These are phyloP conservation scores for Aspergillus quadrilineatus DNA, from an alignment of 2,329 filamentous ascomycete species.

Conservation along the genomic window DNA sequence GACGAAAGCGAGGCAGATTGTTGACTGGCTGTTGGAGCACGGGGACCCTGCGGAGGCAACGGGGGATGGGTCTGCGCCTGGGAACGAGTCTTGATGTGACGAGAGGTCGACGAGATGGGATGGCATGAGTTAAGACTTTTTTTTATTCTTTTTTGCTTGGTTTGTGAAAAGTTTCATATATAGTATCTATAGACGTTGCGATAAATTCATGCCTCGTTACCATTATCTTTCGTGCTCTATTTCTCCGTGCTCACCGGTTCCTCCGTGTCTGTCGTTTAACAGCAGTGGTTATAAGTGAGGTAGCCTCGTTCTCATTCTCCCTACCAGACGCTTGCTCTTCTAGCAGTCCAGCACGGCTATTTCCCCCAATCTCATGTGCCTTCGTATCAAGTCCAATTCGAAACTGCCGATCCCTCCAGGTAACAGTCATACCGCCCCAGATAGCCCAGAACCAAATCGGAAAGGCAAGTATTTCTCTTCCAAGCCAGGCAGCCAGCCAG, in stretches of 20 bases:
- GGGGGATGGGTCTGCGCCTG: slow-evolving; percentile 21
- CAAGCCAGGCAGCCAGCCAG: slow-evolving; percentile 82
- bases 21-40: slow-evolving; percentile 43
- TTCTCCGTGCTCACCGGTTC: slow-evolving; percentile 14
- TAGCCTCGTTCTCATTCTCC: background rate
- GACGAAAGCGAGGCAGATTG: slow-evolving; percentile 40
- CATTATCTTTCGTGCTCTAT: background rate
- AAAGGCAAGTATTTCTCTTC: slow-evolving; percentile 75
- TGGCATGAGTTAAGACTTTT: background rate
- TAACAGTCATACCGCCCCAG: slow-evolving; percentile 79
- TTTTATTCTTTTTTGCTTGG: background rate
- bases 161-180: slow-evolving; percentile 3
- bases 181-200: slow-evolving; percentile 3
- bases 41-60: slow-evolving; percentile 38
- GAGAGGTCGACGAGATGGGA: slow-evolving; percentile 14
- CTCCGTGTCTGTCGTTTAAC: slow-evolving; percentile 4
- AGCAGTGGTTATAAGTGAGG: background rate
- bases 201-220: slow-evolving; percentile 4
- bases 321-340: slow-evolving; percentile 26
- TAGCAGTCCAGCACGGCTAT: slow-evolving; percentile 5
- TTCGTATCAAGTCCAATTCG: slow-evolving; percentile 80
- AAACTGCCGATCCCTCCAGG: slow-evolving; percentile 83
- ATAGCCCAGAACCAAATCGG: slow-evolving; percentile 92
- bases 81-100: background rate
- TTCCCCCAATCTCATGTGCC: slow-evolving; percentile 59